Evolutionary conservation across 2,329 filamentous ascomycete species (phyloP), one percentile per base, ranked within the genome.

Genomic region (Cordyceps fumosorosea): DNA sequence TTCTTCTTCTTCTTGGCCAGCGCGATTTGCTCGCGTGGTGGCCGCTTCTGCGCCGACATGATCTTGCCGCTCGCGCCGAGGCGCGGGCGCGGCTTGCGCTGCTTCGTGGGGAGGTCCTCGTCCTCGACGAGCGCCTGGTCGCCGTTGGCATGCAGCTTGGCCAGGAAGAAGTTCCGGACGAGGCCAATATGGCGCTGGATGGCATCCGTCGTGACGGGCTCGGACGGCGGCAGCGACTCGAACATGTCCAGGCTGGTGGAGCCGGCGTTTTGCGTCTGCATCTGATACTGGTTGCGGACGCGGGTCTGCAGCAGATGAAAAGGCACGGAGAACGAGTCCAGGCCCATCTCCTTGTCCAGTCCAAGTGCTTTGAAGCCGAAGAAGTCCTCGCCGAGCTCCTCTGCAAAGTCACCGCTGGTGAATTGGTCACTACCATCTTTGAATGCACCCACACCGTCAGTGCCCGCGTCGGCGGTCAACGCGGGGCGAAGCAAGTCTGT

Each of bases 371-470:
- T 93, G 84, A 99, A 98, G 32, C 95, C 95, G 71, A 99, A 99
- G 83, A 97, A 99, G 77, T 99, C 95, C 78, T 99, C 95, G 64
- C 93, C 93, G 14, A 99, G 89, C 68, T 99, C 95, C 73, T 97
- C 95, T 0, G 95, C 95, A 73, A 99, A 99, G 74, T 99, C 95
- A 65, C 95, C 95, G 52, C 90, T 91, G 54, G 97, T 88, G 68
- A 98, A 99, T 72, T 98, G 95, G 66, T 99, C 95, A 74, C 92
- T 96, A 66, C 93, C 93, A 69, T 99, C 95, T 65, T 96, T 91
- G 81, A 99, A 99, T 7, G 92, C 90, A 62, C 89, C 90, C 5
- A 89, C 92, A 42, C 93, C 95, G 71, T 98, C 95, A 37, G 85
- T 84, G 42, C 89, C 89, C 51, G 84, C 86, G 69, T 96, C 90